These are phyloP conservation scores for Hypoxylon rickii DNA, from an alignment of 495 filamentous ascomycete species.

Conservation along the genomic window DNA sequence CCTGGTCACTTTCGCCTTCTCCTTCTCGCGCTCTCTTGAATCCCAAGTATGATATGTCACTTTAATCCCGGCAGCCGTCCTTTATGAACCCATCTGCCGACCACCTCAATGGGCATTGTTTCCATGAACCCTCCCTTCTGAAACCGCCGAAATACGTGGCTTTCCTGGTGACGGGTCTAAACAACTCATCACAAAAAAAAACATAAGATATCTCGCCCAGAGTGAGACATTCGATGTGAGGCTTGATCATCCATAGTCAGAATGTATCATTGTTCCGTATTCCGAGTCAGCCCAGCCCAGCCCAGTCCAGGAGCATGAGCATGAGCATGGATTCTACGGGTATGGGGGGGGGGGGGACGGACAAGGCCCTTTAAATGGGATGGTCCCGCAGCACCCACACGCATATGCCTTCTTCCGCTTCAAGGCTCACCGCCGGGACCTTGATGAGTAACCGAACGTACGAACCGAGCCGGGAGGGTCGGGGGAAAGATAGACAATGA, in stretches of 20 bases:
- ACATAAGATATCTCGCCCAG: neutral
- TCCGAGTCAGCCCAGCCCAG: too few species aligned
- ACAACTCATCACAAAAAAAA: neutral
- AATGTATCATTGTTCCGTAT: too few species aligned
- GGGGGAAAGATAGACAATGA: conserved; percentile 8
- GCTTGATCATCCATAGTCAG: too few species aligned
- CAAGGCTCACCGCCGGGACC: conserved; percentile 21
- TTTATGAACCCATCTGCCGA: conserved; percentile 25
- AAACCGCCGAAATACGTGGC: conserved; percentile 15
- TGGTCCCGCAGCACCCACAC: conserved; percentile 20
- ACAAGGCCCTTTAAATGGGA: neutral
- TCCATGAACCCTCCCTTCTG: conserved; percentile 11
- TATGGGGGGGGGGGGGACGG: neutral
- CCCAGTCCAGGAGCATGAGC: too few species aligned
- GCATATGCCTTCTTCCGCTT: conserved; percentile 1
- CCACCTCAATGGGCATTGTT: conserved; percentile 13
- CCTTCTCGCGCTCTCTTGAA: conserved; percentile 10
- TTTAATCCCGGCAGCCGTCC: conserved; percentile 25
- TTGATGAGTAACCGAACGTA: neutral
- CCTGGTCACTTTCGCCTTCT: neutral
- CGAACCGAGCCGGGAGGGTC: conserved; percentile 12
- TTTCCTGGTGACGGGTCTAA: conserved; percentile 25
- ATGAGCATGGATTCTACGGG: neutral
- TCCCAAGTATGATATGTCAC: conserved; percentile 33
- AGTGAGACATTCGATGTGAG: neutral